Base-by-base conservation (phyloP, 2,329 filamentous ascomycete species). In the Sarocladiaceae sp. region DNA sequence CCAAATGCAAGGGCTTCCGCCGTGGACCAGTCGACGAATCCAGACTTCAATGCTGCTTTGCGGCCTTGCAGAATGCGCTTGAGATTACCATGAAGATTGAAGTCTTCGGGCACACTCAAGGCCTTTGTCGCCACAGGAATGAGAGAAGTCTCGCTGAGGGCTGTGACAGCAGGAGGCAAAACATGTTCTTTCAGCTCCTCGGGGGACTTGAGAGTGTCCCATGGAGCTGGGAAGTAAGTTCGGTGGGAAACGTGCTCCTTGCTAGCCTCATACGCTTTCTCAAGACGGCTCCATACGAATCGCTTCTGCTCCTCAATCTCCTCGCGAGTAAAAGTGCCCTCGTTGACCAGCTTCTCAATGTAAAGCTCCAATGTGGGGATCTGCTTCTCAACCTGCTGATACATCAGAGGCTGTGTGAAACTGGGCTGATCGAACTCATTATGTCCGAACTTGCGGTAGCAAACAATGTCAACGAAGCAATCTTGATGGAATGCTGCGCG, bases 391-490 rank as follows among this genome's bases (percentile, higher is more conserved):
- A 99, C 97, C 65, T 88, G 89, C 85, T 97, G 97, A 83, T 99
- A 99, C 94, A 99, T 99, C 61, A 97, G 77, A 36, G 94, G 94
- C 71, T 99, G 94, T n/a, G 94, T 99, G 79, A 99, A 99, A 36
- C 93, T 96, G 46, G 94, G 94, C 78, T 99, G 94, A 68, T 99
- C 94, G 11, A 94, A 99, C 78, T 99, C 94, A 76, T 99, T 99
- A 84, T 99, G 94, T 57, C 94, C 94, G 71, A 97, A 86, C 78
- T 97, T 99, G 66, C 94, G 88, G 81, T 99, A 99, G 82, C 94
- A 99, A 66, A 97, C 91, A 64, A 99, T 84, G 71, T 99, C 94
- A 64, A 99, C 90, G 61, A 99, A 92, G 57, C 97, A 93, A 68
- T 99, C 94, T 68, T 92, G 90, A 79, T 96, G 95, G 82, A 97